Conservation (phyloP, 768 basidiomycete genomes). For the Kwoniella bestiolae region DNA sequence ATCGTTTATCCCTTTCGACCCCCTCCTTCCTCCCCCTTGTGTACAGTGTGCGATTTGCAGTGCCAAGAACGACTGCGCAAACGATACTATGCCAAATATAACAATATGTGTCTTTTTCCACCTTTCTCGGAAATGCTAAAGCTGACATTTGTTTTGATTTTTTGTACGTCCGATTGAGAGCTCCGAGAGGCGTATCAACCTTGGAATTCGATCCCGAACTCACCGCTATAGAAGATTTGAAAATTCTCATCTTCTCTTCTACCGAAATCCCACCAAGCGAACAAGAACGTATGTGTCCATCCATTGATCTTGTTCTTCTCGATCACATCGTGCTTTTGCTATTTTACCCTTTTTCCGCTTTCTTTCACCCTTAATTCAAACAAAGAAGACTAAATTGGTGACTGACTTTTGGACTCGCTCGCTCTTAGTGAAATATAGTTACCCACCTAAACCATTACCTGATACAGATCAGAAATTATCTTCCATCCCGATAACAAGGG, state of each 20-base stretch:
- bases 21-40: too few relatives aligned
- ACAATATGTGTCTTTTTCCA: conserved; percentile 17
- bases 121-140: background rate
- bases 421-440: conserved; percentile 63
- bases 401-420: background rate
- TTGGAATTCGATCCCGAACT: conserved; percentile 68
- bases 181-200: conserved; percentile 81
- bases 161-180: conserved; percentile 69
- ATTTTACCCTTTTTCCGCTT: background rate
- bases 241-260: conserved; percentile 68
- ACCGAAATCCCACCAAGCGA: conserved; percentile 74
- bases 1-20: too few relatives aligned
- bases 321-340: too few relatives aligned
- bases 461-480: conserved; percentile 63
- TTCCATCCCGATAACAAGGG: conserved; percentile 73
- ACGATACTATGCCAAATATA: conserved; percentile 18
- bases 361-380: background rate
- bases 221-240: conserved; percentile 73
- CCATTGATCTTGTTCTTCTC: background rate
- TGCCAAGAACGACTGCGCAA: too few relatives aligned
- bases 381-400: background rate
- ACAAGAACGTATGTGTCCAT: conserved; percentile 67
- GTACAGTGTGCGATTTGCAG: too few relatives aligned
- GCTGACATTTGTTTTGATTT: conserved; percentile 8
- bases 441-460: conserved; percentile 77